Conservation (phyloP, 1,284 basidiomycete genomes). For the Puccinia novopanici region DNA sequence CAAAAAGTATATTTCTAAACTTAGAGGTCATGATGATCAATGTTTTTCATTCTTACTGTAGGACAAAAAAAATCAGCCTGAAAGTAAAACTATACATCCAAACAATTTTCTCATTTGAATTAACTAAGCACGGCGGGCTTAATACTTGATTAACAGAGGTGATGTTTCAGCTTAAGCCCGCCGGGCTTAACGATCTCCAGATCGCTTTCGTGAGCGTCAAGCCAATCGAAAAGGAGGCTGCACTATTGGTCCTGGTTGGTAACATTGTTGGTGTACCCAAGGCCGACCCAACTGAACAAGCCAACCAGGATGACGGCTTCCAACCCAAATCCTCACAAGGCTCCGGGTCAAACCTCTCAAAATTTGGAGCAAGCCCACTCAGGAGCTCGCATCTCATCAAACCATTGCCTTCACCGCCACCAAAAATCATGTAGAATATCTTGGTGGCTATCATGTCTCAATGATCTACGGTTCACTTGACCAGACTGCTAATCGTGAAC, state of each 20-base stretch:
- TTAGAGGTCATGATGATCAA: no score
- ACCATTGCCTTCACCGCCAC: conserved; percentile 94
- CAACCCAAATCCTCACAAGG: conserved; percentile 36
- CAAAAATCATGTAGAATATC: conserved; percentile 99
- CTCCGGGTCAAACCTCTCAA: conserved; percentile 36
- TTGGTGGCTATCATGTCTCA: conserved; percentile 88
- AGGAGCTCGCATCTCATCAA: conserved; percentile 74
- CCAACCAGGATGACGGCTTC: conserved; percentile 53
- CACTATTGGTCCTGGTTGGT: conserved; percentile 77
- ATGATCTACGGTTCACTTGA: conserved; percentile 96
- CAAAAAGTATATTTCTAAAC: no score
- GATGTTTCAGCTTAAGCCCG: no score
- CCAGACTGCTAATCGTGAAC: conserved; percentile 83
- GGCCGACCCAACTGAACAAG: conserved; percentile 26
- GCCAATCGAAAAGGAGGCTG: conserved; percentile 91
- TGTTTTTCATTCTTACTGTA: no score
- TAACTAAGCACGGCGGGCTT: no score
- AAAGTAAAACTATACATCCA: no score
- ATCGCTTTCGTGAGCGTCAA: conserved; percentile 94
- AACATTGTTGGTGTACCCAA: conserved; percentile 83
- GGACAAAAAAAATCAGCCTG: no score
- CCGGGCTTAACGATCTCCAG: conserved; percentile 83
- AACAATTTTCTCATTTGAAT: no score
- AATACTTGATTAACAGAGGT: no score
- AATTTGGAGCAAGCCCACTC: conserved; percentile 56